Evolutionary conservation across 2,329 filamentous ascomycete genomes (phyloP), one percentile per base, ranked within the genome.

Genomic region (Cladophialophora bantiana): DNA sequence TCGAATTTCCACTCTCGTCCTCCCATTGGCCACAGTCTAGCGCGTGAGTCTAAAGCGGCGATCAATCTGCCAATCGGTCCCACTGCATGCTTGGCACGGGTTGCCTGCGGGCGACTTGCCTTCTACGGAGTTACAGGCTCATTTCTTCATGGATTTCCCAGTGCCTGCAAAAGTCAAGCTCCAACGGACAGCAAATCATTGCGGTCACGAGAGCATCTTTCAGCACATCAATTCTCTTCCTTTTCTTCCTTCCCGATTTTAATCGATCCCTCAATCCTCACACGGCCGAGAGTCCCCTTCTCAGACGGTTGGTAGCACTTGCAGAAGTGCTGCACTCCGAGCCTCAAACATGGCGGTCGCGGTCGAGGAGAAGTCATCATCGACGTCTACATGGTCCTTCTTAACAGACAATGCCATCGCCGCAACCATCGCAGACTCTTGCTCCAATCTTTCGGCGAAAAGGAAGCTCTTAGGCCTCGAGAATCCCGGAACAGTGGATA

Each of bases 401-500:
- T 78, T 97, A 72, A 84, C 87, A 75, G 86, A 89, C 75, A 97
- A 96, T 79, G 87, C 91, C 67, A 80, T 95, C 75, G 83, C 88
- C 64, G 83, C 84, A 72, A 84, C 87, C 72, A 77, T 96, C 73
- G 86, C 88, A 79, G 91, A 96, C 85, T 89, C 88, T 80, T 90
- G 95, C 82, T 86, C 85, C 75, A 87, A 89, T 62, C 96, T 98
- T 79, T 90, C 90, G 70, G 91, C 95, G 75, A 89, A 92, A 82
- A 90, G 95, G 84, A 91, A 89, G 74, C 90, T 91, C 81, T 87
- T 99, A 72, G 94, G 94, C 70, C 85, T 99, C 74, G 86, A 90
- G 73, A 98, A 98, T 82, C 95, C 95, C 48, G 95, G 95, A 75
- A 94, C 91, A 60, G 89, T 97, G 73, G 95, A 99, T 82, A 89